phyloP scores from a whole-genome alignment of 2,329 filamentous ascomycete genomes.

The Chaetomium olivaceum region DNA sequence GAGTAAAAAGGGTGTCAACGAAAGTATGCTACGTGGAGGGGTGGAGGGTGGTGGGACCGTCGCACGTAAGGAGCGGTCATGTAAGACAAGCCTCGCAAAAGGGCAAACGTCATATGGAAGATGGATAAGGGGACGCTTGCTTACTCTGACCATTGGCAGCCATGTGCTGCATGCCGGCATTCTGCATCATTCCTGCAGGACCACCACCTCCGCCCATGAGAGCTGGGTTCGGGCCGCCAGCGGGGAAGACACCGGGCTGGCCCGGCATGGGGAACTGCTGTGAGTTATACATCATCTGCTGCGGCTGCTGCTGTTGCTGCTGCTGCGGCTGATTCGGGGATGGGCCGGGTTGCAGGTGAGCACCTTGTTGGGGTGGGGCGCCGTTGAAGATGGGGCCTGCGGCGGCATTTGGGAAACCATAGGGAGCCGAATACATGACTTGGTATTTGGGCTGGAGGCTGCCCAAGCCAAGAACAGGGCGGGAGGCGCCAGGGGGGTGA shows the following conservation, averaged over 20 bases:
- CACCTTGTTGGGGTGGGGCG: slow-evolving; percentile 50
- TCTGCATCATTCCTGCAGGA: slow-evolving; percentile 64
- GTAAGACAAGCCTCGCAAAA: slow-evolving; percentile 19
- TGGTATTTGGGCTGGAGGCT: slow-evolving; percentile 25
- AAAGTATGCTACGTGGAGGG: neutral
- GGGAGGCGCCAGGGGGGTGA: slow-evolving; percentile 25
- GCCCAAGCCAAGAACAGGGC: slow-evolving; percentile 31
- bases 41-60: neutral
- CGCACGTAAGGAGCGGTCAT: slow-evolving; percentile 6
- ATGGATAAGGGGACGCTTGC: slow-evolving; percentile 36
- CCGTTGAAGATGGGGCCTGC: slow-evolving; percentile 54
- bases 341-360: slow-evolving; percentile 49
- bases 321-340: slow-evolving; percentile 47
- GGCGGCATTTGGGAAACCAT: slow-evolving; percentile 56
- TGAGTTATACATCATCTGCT: slow-evolving; percentile 59
- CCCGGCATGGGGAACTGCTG: slow-evolving; percentile 59
- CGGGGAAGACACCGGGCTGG: slow-evolving; percentile 50
- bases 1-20: neutral
- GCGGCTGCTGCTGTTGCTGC: neutral
- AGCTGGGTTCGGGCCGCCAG: slow-evolving; percentile 50
- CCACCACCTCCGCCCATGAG: slow-evolving; percentile 59
- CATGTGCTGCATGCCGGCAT: slow-evolving; percentile 60
- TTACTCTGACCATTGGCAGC: slow-evolving; percentile 61
- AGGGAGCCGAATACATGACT: slow-evolving; percentile 58
- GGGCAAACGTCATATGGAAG: slow-evolving; percentile 17